phyloP scores from a whole-genome alignment of 208 protist species.

The Wallacemonas sp. region DNA sequence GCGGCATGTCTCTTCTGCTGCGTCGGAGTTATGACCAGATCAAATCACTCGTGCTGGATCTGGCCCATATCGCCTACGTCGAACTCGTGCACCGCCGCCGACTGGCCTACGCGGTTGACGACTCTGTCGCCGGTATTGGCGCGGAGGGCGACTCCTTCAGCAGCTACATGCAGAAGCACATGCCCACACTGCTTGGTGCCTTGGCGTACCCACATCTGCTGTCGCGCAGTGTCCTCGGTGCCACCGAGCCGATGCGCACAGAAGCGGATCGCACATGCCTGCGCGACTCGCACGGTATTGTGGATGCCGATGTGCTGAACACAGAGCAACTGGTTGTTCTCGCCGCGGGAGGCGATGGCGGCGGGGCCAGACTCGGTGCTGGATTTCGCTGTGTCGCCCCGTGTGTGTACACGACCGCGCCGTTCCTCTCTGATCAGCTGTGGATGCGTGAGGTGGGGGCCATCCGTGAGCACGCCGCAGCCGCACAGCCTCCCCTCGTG shows the following conservation, averaged over 20 bases:
- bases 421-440: conserved; percentile 19
- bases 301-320: neutral
- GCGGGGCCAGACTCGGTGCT: neutral
- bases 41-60: conserved; percentile 62
- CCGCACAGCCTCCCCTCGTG: conserved; percentile 2
- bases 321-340: conserved; percentile 6
- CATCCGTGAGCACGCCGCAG: neutral
- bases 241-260: neutral
- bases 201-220: conserved; percentile 55
- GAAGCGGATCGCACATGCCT: neutral
- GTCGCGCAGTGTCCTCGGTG: conserved; percentile 22
- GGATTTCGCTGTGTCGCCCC: conserved; percentile 7
- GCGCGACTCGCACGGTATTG: neutral
- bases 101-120: neutral
- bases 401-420: conserved; percentile 22
- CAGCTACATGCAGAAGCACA: conserved; percentile 42
- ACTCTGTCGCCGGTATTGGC: neutral
- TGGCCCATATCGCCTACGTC: conserved; percentile 73
- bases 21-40: conserved; percentile 71
- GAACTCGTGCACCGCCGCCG: conserved; percentile 68
- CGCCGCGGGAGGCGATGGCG: neutral
- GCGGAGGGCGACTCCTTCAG: conserved; percentile 31
- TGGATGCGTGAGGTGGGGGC: conserved; percentile 16
- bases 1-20: conserved; percentile 75
- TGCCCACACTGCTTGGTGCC: conserved; percentile 55